Evolutionary conservation across 2,329 filamentous ascomycete species (phyloP), one percentile per base, ranked within the genome.

Genomic region (Colletotrichum endophyticum): DNA sequence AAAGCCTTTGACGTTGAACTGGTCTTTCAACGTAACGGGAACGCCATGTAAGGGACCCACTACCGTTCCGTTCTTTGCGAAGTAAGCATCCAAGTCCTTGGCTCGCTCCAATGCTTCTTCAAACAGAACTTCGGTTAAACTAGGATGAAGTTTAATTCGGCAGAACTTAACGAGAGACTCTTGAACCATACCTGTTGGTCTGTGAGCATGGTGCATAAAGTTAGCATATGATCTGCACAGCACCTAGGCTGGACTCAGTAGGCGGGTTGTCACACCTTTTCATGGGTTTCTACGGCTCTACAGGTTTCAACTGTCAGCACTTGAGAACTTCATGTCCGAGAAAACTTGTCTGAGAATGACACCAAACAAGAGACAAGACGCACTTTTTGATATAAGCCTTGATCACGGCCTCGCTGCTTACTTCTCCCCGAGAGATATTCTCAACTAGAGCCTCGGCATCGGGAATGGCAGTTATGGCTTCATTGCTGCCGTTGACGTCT

Each of bases 21-120:
- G 90, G 79, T 92, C 91, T 78, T 94, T 94, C 73, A 93, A 85
- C 2, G 90, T 83, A 27, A 84, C 64, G 4, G 83, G 83, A 5
- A 84, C 83, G 13, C 92, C 92, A 82, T 93, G 91, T 6, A 94
- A 85, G 11, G 91, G 91, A 0, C 92, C 92, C 13, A 89, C 79
- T 1, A 88, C 82, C 75, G 83, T 81, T 4, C 87, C 86, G 25
- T 79, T 76, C 8, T 80, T 78, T 1, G 87, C 80, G 70, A 88
- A 80, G 0, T 84, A 80, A 0, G 83, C 81, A 78, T 91, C 90
- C 2, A 90, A 80, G 5, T 81, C 44, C 27, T 78, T 78, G 0
- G 84, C 84, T 19, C 36, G 78, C 22, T 66, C 73, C 8, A 81
- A 19, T 85, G 72, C 84, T 79, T 78, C 67, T 9, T 86, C 82